Evolutionary conservation across 1,139 yeast genomes (phyloP), one percentile per base, ranked within the genome.

Genomic region (Nakaseomyces delphensis): DNA sequence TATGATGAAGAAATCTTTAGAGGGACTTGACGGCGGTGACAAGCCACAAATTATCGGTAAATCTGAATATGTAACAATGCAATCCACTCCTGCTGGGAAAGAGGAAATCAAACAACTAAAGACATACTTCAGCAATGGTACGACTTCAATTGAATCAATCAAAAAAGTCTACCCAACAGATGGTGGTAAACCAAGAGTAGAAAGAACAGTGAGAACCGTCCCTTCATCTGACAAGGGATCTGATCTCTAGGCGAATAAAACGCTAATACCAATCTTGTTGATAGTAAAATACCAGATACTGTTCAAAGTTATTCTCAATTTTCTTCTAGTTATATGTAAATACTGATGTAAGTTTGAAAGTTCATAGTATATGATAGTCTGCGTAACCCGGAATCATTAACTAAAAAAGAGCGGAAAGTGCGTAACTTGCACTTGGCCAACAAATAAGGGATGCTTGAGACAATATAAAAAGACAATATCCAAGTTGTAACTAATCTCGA

Each of bases 51-150:
- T 78, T 4, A 65, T 77, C 9, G 78, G 86, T 1, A 69, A 74
- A 11, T 67, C 76, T 13, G 63, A 70, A 30, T 65, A 70, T 23
- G 68, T 76, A 1, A 64, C 69, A 35, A 71, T 70, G 51, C 65
- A 61, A 39, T 65, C 76, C 8, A 69, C 71, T 9, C 77, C 79
- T 38, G 78, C 82, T 14, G 73, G 76, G 18, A 66, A 71, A 39
- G 76, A 80, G 42, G 74, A 76, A 47, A 65, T 71, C 52, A 71
- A 73, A 20, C 76, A 76, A 48, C 62, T 65, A 19, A 70, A 70
- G 49, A 76, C 79, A 49, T 71, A 69, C 52, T 85, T 67, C 56
- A 70, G 65, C 32, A 94, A 86, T 57, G 95, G 95, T 6, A 72
- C 83, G 3, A 73, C 76, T 24, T 64, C 66, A 45, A 53, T 60